phyloP scores from a whole-genome alignment of 192 early-diverging fungal genomes.

The Entomortierella beljakovae region DNA sequence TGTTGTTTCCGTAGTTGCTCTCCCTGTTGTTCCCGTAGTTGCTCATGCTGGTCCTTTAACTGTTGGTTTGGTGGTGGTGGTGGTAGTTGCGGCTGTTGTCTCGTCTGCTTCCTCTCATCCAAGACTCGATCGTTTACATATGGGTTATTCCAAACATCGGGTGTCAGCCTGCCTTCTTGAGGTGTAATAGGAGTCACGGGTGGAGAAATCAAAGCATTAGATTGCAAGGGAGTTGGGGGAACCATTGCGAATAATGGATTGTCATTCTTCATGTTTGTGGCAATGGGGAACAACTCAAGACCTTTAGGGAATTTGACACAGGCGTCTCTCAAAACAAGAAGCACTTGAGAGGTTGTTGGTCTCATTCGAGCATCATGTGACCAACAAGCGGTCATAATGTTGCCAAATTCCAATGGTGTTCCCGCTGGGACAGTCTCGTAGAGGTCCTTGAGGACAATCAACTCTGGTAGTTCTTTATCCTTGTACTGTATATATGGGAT shows the following conservation, averaged over 20 bases:
- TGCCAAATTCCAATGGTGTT: constrained; percentile 28
- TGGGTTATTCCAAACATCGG: constrained; percentile 37
- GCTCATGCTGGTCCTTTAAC: background rate
- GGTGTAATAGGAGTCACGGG: constrained; percentile 29
- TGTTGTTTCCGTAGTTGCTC: constrained; percentile 2
- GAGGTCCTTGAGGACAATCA: constrained; percentile 37
- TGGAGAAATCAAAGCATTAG: constrained; percentile 8
- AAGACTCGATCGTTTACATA: constrained; percentile 39
- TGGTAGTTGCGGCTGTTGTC: too few species aligned
- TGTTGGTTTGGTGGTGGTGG: constrained; percentile 9
- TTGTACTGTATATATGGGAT: constrained; percentile 22
- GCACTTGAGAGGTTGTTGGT: constrained; percentile 41
- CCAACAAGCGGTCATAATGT: constrained; percentile 53
- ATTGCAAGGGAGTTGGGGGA: constrained; percentile 21
- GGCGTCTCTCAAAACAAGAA: constrained; percentile 38
- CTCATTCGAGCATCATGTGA: constrained; percentile 42
- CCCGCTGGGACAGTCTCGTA: constrained; percentile 44
- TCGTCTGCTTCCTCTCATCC: constrained; percentile 31
- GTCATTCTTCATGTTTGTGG: constrained; percentile 18
- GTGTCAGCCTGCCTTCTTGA: constrained; percentile 24
- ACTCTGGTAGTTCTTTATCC: constrained; percentile 37
- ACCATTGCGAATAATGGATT: constrained; percentile 36
- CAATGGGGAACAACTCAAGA: constrained; percentile 9
- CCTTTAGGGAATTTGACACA: constrained; percentile 16
- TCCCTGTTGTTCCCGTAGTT: constrained; percentile 1